Evolutionary conservation across 495 filamentous ascomycete genomes (phyloP), one percentile per base, ranked within the genome.

Genomic region (Cercophora sp.): DNA sequence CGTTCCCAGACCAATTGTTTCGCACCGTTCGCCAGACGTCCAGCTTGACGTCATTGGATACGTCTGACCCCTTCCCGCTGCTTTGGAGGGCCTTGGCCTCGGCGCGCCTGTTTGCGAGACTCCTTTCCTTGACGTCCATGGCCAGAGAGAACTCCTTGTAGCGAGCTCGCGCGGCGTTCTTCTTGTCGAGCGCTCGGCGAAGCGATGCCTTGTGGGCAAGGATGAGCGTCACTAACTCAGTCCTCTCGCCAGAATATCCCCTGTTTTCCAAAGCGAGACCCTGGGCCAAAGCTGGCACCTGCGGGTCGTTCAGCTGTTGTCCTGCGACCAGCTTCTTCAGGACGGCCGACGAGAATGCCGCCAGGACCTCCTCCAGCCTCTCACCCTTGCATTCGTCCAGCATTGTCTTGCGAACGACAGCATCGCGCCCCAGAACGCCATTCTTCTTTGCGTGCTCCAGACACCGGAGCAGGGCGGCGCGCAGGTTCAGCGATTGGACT

Each of bases 371-470:
- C 62, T 88, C 86, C 48, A 89, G 78, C 55, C 87, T 80, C 52
- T 89, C 88, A 25, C 88, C 88, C 56, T 84, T 87, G 71, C 91
- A 96, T 55, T 96, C 89, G 65, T 96, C 91, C 50, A 96, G 72
- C 87, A 94, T 92, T 0, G 86, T 89, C 70, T 92, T 95, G 35
- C 91, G 82, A 32, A 95, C 70, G 4, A 89, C 80, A 0, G 78
- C 78, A 63, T 94, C 89, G 43, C 85, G 79, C 8, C 88, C 86
- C 16, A 95, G 72, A 1, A 88, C 77, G 8, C 88, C 89, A 77
- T 83, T 87, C 69, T 90, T 94, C 77, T 94, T 95, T 43, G 87
- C 73, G 25, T 90, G 85, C 51, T 87, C 85, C 31, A 96, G 75
- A 40, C 77, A 78, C 56, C 88, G 78, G 56, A 88, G 89, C n/a